A percentile compares a stretch with the other conserved stretches of the same genome.
Evolutionary conservation across 1,284 basidiomycete species (phyloP).

Genomic region (Agaricales sp.): DNA sequence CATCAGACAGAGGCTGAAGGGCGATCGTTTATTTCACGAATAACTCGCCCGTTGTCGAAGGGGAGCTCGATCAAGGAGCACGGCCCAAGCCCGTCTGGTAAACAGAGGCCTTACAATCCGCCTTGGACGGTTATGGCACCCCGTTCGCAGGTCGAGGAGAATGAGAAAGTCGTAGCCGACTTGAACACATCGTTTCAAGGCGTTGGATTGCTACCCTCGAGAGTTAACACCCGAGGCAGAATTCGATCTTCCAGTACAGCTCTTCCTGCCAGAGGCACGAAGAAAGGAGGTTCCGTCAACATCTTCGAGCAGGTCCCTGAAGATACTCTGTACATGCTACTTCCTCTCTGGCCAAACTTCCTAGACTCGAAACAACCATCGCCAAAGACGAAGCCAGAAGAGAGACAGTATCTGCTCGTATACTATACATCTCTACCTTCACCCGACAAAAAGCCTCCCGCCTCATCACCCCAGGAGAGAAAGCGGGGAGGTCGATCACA

Average conservation of each 20-base stretch:
- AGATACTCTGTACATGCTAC: constrained; percentile 66
- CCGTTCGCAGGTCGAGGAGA: constrained; percentile 52
- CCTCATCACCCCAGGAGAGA: constrained; percentile 13
- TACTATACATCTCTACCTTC: constrained; percentile 48
- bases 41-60: neutral
- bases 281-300: constrained; percentile 21
- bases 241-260: constrained; percentile 7
- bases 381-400: constrained; percentile 34
- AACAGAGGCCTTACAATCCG: constrained; percentile 31
- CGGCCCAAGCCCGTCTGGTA: neutral
- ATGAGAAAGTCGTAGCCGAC: constrained; percentile 55
- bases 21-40: neutral
- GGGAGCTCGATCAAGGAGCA: neutral
- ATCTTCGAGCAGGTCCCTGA: constrained; percentile 55
- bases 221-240: constrained; percentile 19
- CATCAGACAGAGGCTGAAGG: neutral
- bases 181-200: constrained; percentile 68
- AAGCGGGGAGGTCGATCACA: constrained; percentile 20
- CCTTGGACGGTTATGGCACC: constrained; percentile 62
- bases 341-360: constrained; percentile 75
- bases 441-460: constrained; percentile 10
- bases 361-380: constrained; percentile 34
- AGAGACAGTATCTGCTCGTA: constrained; percentile 61
- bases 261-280: constrained; percentile 17
- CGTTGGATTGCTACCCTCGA: constrained; percentile 61